phyloP scores from a whole-genome alignment of 495 filamentous ascomycete genomes.

The Tuber borchii region DNA sequence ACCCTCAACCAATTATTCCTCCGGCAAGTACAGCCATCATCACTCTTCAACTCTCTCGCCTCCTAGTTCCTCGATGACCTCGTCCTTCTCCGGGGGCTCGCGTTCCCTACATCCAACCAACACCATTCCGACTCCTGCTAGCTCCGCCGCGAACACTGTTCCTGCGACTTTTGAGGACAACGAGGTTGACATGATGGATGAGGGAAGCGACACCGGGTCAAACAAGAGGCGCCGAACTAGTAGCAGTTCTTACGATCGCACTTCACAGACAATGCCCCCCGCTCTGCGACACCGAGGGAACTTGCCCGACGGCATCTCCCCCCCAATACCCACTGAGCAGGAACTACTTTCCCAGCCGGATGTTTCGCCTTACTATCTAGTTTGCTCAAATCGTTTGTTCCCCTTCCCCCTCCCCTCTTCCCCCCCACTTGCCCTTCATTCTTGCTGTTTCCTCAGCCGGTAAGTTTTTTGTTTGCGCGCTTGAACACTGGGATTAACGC shows the following conservation, averaged over 20 bases:
- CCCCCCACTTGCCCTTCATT: not conserved
- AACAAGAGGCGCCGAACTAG: slow-evolving; percentile 41
- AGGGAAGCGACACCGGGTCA: slow-evolving; percentile 25
- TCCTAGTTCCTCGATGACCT: slow-evolving; percentile 10
- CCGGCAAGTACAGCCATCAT: slow-evolving; percentile 31
- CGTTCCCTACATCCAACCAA: slow-evolving; percentile 36
- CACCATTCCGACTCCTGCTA: slow-evolving; percentile 47
- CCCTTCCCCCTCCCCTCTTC: slow-evolving; percentile 22
- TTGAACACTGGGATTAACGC: slow-evolving; percentile 42
- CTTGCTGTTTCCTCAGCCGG: not conserved
- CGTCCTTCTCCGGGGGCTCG: slow-evolving; percentile 26
- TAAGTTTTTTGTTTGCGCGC: slow-evolving; percentile 5
- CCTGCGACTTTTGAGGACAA: slow-evolving; percentile 41
- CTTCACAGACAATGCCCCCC: slow-evolving; percentile 28
- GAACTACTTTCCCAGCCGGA: slow-evolving; percentile 39
- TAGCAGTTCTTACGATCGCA: slow-evolving; percentile 32
- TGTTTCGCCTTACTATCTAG: slow-evolving; percentile 38
- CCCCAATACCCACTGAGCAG: slow-evolving; percentile 35
- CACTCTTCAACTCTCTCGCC: slow-evolving; percentile 16
- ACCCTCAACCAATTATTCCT: slow-evolving; percentile 41
- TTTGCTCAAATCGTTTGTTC: slow-evolving; percentile 41
- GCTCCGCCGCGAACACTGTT: slow-evolving; percentile 42
- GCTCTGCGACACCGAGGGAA: slow-evolving; percentile 31
- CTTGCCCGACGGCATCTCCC: slow-evolving; percentile 24
- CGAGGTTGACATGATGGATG: slow-evolving; percentile 45